phyloP scores from a whole-genome alignment of 192 early-diverging fungal genomes.

The Lobulomyces angularis region DNA sequence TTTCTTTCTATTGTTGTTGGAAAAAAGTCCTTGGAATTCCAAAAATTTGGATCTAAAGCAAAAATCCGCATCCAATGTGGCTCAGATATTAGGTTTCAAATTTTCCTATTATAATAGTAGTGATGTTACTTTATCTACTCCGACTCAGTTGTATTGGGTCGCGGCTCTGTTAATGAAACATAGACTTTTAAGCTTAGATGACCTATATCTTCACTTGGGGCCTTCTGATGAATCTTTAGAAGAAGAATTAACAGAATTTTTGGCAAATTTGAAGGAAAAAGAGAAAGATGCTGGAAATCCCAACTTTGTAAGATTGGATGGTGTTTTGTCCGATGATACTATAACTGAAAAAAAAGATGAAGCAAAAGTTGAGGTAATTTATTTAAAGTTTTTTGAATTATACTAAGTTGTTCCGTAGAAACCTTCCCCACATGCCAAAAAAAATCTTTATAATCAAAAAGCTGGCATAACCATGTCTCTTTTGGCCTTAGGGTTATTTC shows the following conservation, averaged over 20 bases:
- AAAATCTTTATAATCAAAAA: conserved; percentile 52
- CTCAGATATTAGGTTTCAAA: conserved; percentile 68
- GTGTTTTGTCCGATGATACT: conserved; percentile 12
- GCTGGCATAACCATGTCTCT: conserved; percentile 45
- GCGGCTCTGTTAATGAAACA: conserved; percentile 46
- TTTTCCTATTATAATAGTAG: conserved; percentile 41
- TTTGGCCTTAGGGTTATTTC: conserved; percentile 48
- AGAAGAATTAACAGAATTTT: conserved; percentile 27
- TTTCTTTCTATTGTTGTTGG: conserved; percentile 58
- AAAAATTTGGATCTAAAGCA: conserved; percentile 30
- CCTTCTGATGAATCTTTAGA: conserved; percentile 39
- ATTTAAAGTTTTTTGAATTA: neutral
- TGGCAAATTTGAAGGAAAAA: conserved; percentile 23
- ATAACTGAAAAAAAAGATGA: conserved; percentile 7
- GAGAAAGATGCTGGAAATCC: conserved; percentile 15
- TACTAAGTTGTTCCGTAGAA: no score
- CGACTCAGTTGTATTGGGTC: conserved; percentile 34
- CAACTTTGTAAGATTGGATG: neutral
- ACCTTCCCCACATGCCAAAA: conserved; percentile 7
- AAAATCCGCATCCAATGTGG: conserved; percentile 17
- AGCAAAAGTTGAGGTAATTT: conserved; percentile 1
- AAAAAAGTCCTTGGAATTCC: conserved; percentile 29
- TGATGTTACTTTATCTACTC: conserved; percentile 11
- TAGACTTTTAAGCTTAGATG: conserved; percentile 33
- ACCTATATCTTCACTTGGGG: conserved; percentile 52